These are phyloP conservation scores for Auricularia sp. DNA, from an alignment of 768 basidiomycete species.

Conservation along the genomic window DNA sequence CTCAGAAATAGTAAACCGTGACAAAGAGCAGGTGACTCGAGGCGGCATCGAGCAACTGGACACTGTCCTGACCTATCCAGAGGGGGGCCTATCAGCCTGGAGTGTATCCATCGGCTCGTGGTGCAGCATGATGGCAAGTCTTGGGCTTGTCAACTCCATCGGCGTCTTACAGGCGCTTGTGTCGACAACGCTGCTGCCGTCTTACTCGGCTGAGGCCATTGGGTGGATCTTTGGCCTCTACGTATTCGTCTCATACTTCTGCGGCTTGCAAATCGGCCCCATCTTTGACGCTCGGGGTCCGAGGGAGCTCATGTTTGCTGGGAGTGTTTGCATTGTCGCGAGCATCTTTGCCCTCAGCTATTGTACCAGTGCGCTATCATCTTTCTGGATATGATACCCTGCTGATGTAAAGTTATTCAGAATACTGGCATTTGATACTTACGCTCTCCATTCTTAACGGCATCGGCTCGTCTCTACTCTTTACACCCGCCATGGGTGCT, in stretches of 20 bases:
- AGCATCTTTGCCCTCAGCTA: not conserved
- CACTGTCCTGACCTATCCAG: not conserved
- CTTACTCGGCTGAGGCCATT: constrained; percentile 4
- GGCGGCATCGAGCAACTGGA: too few species aligned
- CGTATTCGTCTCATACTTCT: not conserved
- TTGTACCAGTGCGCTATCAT: not conserved
- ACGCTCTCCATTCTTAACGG: not conserved
- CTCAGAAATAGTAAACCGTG: too few species aligned
- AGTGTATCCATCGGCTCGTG: not conserved
- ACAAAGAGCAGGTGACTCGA: too few species aligned
- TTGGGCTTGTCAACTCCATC: constrained; percentile 1
- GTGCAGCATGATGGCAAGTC: not conserved
- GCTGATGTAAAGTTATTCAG: not conserved
- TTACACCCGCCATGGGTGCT: not conserved
- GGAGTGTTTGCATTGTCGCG: not conserved
- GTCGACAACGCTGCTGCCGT: constrained; percentile 1
- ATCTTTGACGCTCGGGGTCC: not conserved
- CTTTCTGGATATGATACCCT: not conserved
- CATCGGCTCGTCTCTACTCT: not conserved
- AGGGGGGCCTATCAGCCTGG: not conserved
- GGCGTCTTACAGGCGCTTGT: constrained; percentile 2
- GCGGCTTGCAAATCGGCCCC: not conserved
- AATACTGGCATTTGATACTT: not conserved
- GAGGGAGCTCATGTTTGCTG: not conserved
- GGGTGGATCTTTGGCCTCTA: not conserved